Conservation (phyloP, 306 rosid genomes). For the Sophora flavescens region DNA sequence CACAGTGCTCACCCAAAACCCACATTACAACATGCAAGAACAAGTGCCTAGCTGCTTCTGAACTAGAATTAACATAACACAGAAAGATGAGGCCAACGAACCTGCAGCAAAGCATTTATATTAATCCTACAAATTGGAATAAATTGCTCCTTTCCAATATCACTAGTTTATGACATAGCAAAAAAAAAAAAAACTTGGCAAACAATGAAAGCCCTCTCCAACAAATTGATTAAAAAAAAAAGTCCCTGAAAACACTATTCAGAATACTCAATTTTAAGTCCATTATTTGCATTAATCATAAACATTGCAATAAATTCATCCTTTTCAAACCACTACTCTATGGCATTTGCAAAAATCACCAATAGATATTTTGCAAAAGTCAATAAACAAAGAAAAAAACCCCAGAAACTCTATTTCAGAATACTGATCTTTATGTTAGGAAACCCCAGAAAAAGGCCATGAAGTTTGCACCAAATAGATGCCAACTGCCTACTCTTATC, state of each 20-base stretch:
- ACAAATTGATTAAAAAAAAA: no score
- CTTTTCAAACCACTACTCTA: background rate
- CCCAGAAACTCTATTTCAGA: no score
- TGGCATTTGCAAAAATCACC: background rate
- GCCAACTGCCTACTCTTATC: no score
- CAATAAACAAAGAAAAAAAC: background rate
- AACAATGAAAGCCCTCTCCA: no score
- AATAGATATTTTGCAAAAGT: background rate
- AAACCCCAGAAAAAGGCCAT: no score
- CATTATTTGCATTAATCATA: background rate
- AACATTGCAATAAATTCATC: no score
- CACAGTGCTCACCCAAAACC: background rate
- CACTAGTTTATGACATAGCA: background rate
- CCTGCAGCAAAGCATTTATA: background rate
- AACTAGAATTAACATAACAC: background rate
- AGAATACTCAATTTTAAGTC: background rate
- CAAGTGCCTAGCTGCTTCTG: conserved; percentile 1
- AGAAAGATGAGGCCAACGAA: background rate
- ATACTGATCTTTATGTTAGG: no score
- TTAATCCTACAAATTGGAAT: background rate
- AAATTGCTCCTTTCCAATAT: conserved; percentile 12
- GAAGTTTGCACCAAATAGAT: no score
- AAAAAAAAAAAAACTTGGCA: no score
- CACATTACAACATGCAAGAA: background rate
- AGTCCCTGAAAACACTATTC: background rate